These are phyloP conservation scores for Colletotrichum phormii DNA, from an alignment of 2,329 filamentous ascomycete genomes.

Conservation along the genomic window DNA sequence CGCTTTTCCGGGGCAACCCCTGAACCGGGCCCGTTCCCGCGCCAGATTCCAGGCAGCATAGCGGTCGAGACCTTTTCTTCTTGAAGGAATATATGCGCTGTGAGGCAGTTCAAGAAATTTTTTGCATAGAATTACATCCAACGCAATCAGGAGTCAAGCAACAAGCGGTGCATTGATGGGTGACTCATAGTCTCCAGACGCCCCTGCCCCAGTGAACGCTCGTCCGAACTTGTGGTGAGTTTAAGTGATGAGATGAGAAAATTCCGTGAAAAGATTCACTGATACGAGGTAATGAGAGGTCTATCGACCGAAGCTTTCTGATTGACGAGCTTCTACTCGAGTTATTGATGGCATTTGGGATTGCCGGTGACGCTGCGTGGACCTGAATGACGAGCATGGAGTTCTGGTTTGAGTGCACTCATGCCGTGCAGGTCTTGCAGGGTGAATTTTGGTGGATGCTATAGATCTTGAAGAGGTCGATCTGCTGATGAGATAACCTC, in stretches of 20 bases:
- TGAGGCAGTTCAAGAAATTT: not conserved
- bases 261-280: not conserved
- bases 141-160: not conserved
- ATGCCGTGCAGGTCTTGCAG: not conserved
- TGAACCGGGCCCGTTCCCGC: not conserved
- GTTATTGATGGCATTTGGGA: not conserved
- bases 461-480: too few species aligned
- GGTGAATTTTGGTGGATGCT: not conserved
- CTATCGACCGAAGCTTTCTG: not conserved
- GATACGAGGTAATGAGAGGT: not conserved
- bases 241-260: not conserved
- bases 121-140: not conserved
- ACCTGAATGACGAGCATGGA: too few species aligned
- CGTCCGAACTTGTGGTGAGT: not conserved
- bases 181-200: not conserved
- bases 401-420: not conserved
- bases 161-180: not conserved
- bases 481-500: not conserved
- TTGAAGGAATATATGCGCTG: not conserved
- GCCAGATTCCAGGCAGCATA: constrained; percentile 1
- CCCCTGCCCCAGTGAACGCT: not conserved
- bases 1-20: not conserved
- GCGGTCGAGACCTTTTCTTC: not conserved
- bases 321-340: rapidly evolving
- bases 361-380: not conserved